Base-by-base conservation (phyloP, 441 rosid genomes). In the Brassica hybrid region DNA sequence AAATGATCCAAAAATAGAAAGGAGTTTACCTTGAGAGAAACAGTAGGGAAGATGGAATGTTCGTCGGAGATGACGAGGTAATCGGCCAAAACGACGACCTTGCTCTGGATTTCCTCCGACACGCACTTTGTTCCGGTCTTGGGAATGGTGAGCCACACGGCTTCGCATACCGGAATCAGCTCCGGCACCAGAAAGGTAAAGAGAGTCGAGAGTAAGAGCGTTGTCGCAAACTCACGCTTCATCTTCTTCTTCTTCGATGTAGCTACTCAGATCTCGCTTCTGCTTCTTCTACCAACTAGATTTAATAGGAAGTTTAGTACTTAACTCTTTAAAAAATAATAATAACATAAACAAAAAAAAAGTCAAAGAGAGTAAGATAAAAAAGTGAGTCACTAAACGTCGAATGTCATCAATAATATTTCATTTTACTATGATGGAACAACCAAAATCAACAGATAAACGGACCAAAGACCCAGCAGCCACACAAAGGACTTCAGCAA, bases 21-120 rank as follows among this genome's bases (percentile, higher is more conserved):
- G 9, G 38, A 34, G 7, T 34, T 34, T 34, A 34, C 38, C 50
- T 93, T 93, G 83, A 84, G 84, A 62, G 94, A 86, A 65, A 91
- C 83, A 82, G 87, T 50, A 71, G 98, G 94, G 64, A 79, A 30
- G 66, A 66, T 68, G 13, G 88, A 58, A 61, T 86, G 89, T 17
- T 90, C 90, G 1, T 91, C 88, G 50, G 93, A 71, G 73, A 94
- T 89, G 78, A 91, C 94, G 63, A 89, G 85, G 69, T 91, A 91
- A 32, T 91, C 96, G 43, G 86, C 87, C 74, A 93, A 81, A 65
- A 93, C 97, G 82, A 93, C 94, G 61, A 94, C 83, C 81, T 93
- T 88, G 83, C 78, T 87, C 83, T 88, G 91, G 54, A 91, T 87
- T 79, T 90, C 97, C 84, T 94, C 99, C 5, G 97, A 94, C 9